Percentiles rank a stretch among this genome's conserved stretches.
Evolutionary conservation across 2,329 filamentous ascomycete genomes (phyloP).

Genomic region (Nemania serpens): DNA sequence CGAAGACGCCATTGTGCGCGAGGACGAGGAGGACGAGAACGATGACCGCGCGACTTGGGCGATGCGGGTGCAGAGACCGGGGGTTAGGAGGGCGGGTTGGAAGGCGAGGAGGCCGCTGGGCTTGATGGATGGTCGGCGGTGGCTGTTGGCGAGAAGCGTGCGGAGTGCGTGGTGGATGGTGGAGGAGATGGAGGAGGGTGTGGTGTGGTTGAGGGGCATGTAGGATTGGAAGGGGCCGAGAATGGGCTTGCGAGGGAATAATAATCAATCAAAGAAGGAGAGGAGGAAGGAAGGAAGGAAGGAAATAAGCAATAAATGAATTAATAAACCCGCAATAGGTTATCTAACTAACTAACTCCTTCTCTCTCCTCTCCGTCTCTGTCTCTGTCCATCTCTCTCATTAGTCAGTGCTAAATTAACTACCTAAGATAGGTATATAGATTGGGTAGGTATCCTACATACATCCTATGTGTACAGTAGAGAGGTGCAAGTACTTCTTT

Average conservation of each 20-base stretch:
- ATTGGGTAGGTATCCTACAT: too few relatives aligned
- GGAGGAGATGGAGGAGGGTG: slow-evolving; percentile 7
- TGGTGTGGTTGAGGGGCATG: slow-evolving; percentile 22
- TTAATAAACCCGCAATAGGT: too few relatives aligned
- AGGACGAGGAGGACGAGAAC: neutral
- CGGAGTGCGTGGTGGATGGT: slow-evolving; percentile 10
- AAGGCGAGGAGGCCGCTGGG: neutral
- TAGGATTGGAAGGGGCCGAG: neutral
- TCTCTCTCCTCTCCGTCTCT: neutral
- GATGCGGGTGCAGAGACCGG: too few relatives aligned
- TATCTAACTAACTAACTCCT: too few relatives aligned
- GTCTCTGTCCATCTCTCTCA: neutral
- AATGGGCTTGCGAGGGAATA: neutral
- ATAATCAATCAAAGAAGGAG: neutral
- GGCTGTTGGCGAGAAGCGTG: neutral
- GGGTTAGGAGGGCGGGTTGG: too few relatives aligned
- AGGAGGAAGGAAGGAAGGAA: too few relatives aligned
- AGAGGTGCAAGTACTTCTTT: too few relatives aligned
- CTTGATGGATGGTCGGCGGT: neutral
- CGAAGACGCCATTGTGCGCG: slow-evolving; percentile 48
- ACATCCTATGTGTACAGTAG: too few relatives aligned
- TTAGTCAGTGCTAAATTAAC: neutral
- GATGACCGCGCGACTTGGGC: neutral
- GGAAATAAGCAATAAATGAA: neutral
- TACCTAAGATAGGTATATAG: too few relatives aligned